Conservation (phyloP, 2,329 filamentous ascomycete species). For the Fusarium decemcellulare region DNA sequence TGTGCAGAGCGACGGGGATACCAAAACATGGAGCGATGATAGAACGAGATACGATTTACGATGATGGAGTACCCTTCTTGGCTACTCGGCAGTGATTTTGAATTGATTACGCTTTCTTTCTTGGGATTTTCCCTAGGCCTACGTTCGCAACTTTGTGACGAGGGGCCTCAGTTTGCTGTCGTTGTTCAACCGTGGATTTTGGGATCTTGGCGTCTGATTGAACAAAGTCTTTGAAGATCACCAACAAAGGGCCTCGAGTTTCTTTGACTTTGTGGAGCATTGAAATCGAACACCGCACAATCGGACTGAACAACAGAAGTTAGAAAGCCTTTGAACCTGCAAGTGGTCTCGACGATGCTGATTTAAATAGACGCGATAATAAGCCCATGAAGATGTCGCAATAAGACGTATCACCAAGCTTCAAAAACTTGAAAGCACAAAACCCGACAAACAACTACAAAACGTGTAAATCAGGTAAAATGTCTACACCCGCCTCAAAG, state of each 20-base stretch:
- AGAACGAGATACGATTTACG: constrained; percentile 36
- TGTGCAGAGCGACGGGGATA: not conserved
- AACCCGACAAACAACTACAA: not conserved
- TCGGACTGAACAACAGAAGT: no score
- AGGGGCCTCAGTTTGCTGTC: not conserved
- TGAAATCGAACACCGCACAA: no score
- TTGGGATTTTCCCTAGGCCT: not conserved
- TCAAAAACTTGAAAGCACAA: not conserved
- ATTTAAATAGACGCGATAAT: not conserved
- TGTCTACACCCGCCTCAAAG: not conserved
- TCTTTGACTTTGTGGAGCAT: no score
- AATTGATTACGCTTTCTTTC: not conserved
- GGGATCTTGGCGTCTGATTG: no score
- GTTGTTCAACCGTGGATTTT: no score
- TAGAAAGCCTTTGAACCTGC: no score
- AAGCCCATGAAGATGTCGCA: not conserved
- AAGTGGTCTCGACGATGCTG: no score
- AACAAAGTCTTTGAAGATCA: no score
- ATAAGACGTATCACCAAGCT: not conserved
- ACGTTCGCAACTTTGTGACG: not conserved
- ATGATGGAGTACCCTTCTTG: not conserved
- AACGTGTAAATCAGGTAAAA: constrained; percentile 11
- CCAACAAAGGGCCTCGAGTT: no score
- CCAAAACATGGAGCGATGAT: constrained; percentile 12
- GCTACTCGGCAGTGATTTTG: not conserved